These are phyloP conservation scores for Chloris gayana DNA, from an alignment of 176 grass and related monocot species.

Conservation along the genomic window DNA sequence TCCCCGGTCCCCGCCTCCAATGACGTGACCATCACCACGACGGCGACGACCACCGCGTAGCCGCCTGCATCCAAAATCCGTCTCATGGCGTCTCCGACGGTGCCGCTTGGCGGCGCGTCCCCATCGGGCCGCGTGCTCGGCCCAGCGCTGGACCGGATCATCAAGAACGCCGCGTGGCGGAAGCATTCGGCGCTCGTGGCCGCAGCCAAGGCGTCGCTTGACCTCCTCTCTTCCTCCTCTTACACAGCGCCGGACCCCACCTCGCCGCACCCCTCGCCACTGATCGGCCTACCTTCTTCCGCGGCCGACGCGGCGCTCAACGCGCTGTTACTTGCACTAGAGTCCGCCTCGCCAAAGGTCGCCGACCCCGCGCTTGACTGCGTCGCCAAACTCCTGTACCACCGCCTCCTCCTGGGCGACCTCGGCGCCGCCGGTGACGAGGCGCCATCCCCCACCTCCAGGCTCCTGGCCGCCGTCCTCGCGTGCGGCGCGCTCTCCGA, in stretches of 20 bases:
- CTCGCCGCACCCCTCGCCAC: constrained; percentile 45
- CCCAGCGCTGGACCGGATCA: constrained; percentile 92
- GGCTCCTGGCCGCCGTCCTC: constrained; percentile 60
- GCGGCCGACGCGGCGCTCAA: constrained; percentile 38
- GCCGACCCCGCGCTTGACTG: constrained; percentile 79
- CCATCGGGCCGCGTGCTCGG: constrained; percentile 74
- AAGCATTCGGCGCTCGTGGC: constrained; percentile 81
- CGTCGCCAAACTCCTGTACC: constrained; percentile 76
- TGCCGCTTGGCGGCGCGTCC: constrained; percentile 60
- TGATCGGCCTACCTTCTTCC: constrained; percentile 54
- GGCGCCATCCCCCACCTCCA: constrained; percentile 38
- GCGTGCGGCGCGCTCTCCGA: constrained; percentile 55
- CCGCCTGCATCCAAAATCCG: not conserved
- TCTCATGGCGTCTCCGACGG: constrained; percentile 44
- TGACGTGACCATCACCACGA: constrained; percentile 19
- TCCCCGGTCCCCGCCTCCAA: constrained; percentile 43
- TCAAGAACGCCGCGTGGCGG: constrained; percentile 88
- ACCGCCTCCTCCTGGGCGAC: constrained; percentile 70
- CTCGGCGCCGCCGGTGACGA: constrained; percentile 48
- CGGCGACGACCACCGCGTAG: constrained; percentile 35
- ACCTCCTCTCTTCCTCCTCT: constrained; percentile 61
- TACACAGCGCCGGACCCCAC: constrained; percentile 44
- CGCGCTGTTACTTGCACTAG: constrained; percentile 66
- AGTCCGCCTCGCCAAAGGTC: constrained; percentile 69
- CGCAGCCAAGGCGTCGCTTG: constrained; percentile 74